These are phyloP conservation scores for Myotisia sp. DNA, from an alignment of 2,329 filamentous ascomycete species.

Conservation along the genomic window DNA sequence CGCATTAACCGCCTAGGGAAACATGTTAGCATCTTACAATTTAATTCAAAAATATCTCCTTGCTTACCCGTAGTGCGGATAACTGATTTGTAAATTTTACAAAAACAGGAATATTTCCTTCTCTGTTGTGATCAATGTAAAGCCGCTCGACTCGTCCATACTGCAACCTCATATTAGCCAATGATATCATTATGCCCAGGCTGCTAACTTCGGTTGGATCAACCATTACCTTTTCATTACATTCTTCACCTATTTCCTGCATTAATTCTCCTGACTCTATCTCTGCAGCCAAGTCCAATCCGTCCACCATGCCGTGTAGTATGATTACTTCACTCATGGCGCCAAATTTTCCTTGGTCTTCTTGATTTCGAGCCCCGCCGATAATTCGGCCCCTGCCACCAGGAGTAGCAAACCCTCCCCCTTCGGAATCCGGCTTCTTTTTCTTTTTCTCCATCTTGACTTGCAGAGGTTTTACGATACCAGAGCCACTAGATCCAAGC, in stretches of 20 bases:
- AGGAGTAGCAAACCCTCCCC: constrained; percentile 60
- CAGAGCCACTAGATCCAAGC: constrained; percentile 65
- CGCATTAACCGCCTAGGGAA: constrained; percentile 64
- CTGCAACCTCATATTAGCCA: constrained; percentile 28
- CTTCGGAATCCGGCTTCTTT: constrained; percentile 62
- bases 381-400: constrained; percentile 64
- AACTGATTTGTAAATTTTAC: constrained; percentile 82
- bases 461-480: constrained; percentile 70
- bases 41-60: not conserved
- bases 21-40: constrained; percentile 11
- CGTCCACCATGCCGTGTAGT: constrained; percentile 70
- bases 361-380: constrained; percentile 50
- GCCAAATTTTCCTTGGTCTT: constrained; percentile 47
- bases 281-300: constrained; percentile 67
- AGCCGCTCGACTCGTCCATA: constrained; percentile 74
- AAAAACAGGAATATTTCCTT: constrained; percentile 54
- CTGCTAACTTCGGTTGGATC: too few species aligned
- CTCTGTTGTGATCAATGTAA: constrained; percentile 51
- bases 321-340: constrained; percentile 71
- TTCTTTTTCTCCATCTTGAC: constrained; percentile 78
- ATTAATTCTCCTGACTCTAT: constrained; percentile 55
- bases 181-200: too few species aligned
- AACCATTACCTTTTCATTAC: constrained; percentile 53
- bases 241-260: constrained; percentile 93
- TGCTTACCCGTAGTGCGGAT: constrained; percentile 64